Evolutionary conservation across 108 stramenopile genomes (phyloP).

Genomic region (Nannochloropsis gaditana): DNA sequence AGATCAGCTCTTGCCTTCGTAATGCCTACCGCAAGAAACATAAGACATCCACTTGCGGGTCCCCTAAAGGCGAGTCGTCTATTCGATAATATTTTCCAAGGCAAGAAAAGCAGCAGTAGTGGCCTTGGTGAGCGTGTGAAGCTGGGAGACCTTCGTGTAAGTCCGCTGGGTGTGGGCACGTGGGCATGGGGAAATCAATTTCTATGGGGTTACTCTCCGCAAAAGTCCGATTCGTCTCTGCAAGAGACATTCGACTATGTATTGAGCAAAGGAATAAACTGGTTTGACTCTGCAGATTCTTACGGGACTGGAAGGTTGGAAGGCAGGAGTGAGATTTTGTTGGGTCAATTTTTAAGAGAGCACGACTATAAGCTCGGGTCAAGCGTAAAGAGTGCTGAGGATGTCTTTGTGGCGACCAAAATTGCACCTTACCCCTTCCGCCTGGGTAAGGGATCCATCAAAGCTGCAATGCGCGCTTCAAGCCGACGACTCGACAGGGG

Average conservation of each 20-base stretch:
- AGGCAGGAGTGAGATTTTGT: constrained; percentile 44
- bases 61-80: not conserved
- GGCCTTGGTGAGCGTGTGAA: not conserved
- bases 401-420: constrained; percentile 46
- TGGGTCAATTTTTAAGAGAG: constrained; percentile 46
- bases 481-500: constrained; percentile 20
- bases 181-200: constrained; percentile 55
- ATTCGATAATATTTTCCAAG: not conserved
- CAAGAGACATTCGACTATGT: constrained; percentile 50
- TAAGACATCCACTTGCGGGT: not conserved
- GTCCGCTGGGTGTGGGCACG: constrained; percentile 40
- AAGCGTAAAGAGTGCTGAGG: constrained; percentile 17
- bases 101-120: not conserved
- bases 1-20: too few relatives aligned
- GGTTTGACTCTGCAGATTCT: constrained; percentile 55
- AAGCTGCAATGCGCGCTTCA: constrained; percentile 38
- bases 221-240: constrained; percentile 44
- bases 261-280: constrained; percentile 42
- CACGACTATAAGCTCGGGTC: constrained; percentile 21
- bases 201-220: constrained; percentile 50
- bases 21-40: too few relatives aligned
- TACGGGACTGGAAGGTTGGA: constrained; percentile 50
- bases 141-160: not conserved
- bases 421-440: constrained; percentile 53
- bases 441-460: constrained; percentile 36